Evolutionary conservation across 2,329 filamentous ascomycete species (phyloP).

Genomic region (Exserohilum turcica): DNA sequence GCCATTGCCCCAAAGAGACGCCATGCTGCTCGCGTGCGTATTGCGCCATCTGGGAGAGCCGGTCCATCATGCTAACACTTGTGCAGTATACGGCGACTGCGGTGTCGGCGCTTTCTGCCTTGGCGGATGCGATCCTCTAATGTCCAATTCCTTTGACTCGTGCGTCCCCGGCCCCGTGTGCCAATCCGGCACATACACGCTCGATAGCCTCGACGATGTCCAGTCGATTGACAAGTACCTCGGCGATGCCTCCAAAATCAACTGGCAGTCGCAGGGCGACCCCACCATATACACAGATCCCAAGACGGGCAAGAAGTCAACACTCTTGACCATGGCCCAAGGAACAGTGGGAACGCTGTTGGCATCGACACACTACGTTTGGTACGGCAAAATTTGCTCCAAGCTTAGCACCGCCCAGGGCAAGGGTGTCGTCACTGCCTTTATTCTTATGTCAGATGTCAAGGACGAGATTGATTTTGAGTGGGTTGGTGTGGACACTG

Average conservation of each 20-base stretch:
- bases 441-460: conserved; percentile 92
- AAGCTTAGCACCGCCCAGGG: conserved; percentile 84
- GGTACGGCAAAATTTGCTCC: conserved; percentile 93
- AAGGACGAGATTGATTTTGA: conserved; percentile 99
- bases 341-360: conserved; percentile 86
- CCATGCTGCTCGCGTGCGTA: conserved; percentile 51
- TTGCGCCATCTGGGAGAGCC: background rate
- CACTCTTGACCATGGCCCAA: conserved; percentile 87
- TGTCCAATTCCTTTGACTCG: conserved; percentile 80
- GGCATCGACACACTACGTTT: conserved; percentile 84
- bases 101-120: conserved; percentile 94
- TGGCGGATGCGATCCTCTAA: conserved; percentile 88
- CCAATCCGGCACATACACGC: conserved; percentile 72
- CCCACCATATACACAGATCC: conserved; percentile 68
- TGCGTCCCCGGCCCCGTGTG: conserved; percentile 87
- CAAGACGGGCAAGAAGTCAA: conserved; percentile 35
- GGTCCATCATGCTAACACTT: conserved; percentile 26
- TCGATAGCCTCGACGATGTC: conserved; percentile 73
- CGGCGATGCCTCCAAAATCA: conserved; percentile 76
- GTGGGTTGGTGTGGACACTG: conserved; percentile 81
- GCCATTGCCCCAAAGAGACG: conserved; percentile 68
- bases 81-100: conserved; percentile 84
- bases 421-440: conserved; percentile 90
- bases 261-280: conserved; percentile 88
- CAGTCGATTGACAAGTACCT: conserved; percentile 79